Base-by-base conservation (phyloP, 1,139 yeast species). In the Diutina siamensis region DNA sequence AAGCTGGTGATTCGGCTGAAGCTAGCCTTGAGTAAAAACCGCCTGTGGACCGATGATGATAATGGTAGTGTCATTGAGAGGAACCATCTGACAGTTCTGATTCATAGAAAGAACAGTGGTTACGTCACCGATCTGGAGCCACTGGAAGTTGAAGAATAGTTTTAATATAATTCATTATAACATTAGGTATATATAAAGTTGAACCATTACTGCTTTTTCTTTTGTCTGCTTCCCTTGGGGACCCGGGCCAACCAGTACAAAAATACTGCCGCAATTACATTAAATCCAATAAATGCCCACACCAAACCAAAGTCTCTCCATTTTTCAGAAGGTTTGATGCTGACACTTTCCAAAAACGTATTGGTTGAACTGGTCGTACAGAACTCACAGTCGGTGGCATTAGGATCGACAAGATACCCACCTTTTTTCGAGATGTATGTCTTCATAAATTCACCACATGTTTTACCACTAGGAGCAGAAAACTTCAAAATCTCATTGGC, bases 161-260 rank as follows among this genome's bases (percentile, higher is more conserved):
- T n/a, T n/a, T n/a, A n/a, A n/a, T n/a, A n/a, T n/a, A n/a, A n/a
- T n/a, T n/a, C n/a, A n/a, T n/a, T n/a, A n/a, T n/a, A n/a, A n/a
- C n/a, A n/a, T n/a, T n/a, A n/a, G n/a, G n/a, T n/a, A n/a, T n/a
- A n/a, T n/a, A n/a, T n/a, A n/a, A n/a, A n/a, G n/a, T n/a, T n/a
- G n/a, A n/a, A n/a, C n/a, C n/a, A n/a, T n/a, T n/a, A n/a, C n/a
- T n/a, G n/a, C 28, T 35, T 8, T 19, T 38, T 38, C 46, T 46
- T 46, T 25, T 48, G 45, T 20, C 47, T 46, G 31, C 41, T 53
- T 27, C 64, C 62, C 53, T 66, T 68, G 50, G 94, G 94, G 48
- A 84, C 94, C 67, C 95, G 78, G n/a, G 78, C 77, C 45, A 82
- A 61, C 80, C 85, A 85, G 64, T 83, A 85, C 47, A 83, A 63